Evolutionary conservation across 345 rosid species (phyloP).

Genomic region (Jatropha curcas): DNA sequence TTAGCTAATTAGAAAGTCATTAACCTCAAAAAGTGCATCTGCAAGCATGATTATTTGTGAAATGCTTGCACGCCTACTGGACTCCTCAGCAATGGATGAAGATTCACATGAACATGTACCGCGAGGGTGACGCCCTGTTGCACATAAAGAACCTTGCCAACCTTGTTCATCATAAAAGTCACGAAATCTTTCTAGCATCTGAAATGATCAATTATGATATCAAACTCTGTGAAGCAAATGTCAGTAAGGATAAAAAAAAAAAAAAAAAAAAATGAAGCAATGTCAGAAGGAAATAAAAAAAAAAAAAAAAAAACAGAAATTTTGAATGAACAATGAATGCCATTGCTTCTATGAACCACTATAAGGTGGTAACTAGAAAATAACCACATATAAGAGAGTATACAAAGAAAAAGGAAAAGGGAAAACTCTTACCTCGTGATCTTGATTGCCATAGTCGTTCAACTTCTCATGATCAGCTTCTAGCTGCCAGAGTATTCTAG

Average conservation of each 20-base stretch:
- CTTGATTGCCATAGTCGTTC: constrained; percentile 23
- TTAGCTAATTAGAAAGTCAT: background rate
- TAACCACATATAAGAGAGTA: background rate
- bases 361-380: background rate
- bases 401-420: background rate
- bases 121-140: constrained; percentile 18
- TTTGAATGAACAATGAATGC: background rate
- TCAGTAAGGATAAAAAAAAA: too few species aligned
- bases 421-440: constrained; percentile 19
- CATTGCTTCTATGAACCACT: background rate
- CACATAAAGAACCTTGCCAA: constrained; percentile 14
- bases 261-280: too few species aligned
- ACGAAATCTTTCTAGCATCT: constrained; percentile 23
- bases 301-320: background rate
- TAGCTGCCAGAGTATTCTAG: constrained; percentile 7
- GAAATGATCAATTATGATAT: background rate
- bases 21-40: constrained; percentile 33
- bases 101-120: constrained; percentile 24
- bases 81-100: constrained; percentile 1
- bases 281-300: too few species aligned
- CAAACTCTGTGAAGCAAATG: background rate
- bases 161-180: constrained; percentile 19
- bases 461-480: constrained; percentile 7
- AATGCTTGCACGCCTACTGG: constrained; percentile 10
- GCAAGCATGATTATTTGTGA: constrained; percentile 24